phyloP scores from a whole-genome alignment of 192 early-diverging fungal species.

The Backusella macrospora region DNA sequence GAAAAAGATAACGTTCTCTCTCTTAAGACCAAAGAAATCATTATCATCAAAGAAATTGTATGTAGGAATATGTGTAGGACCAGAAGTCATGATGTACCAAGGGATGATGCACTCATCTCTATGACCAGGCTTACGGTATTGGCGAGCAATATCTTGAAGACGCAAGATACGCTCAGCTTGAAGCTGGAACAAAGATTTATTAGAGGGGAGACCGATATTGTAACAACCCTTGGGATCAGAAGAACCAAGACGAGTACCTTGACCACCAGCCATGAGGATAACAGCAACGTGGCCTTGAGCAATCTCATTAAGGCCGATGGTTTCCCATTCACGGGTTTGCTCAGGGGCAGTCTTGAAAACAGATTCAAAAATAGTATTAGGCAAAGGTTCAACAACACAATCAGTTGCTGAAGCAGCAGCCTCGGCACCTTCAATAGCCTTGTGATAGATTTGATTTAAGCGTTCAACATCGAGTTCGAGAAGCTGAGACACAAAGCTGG shows the following conservation, averaged over 20 bases:
- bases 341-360: constrained; percentile 54
- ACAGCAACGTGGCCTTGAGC: constrained; percentile 89
- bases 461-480: constrained; percentile 74
- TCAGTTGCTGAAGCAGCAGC: constrained; percentile 43
- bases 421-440: constrained; percentile 61
- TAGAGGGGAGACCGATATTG: constrained; percentile 87
- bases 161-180: constrained; percentile 93
- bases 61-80: constrained; percentile 85
- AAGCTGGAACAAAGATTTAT: constrained; percentile 89
- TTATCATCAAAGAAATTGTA: constrained; percentile 76
- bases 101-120: constrained; percentile 73
- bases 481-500: constrained; percentile 67
- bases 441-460: constrained; percentile 81
- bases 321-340: constrained; percentile 69
- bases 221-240: constrained; percentile 93
- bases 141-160: constrained; percentile 69
- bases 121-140: constrained; percentile 34
- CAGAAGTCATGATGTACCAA: constrained; percentile 99
- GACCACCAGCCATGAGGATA: constrained; percentile 91
- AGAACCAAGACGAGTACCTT: constrained; percentile 84
- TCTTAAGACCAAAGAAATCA: constrained; percentile 86
- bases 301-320: constrained; percentile 78
- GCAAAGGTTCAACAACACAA: constrained; percentile 71
- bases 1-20: constrained; percentile 91
- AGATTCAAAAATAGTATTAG: constrained; percentile 69